Conservation (phyloP, 139 green algal species). For the Parachlorella kessleri region DNA sequence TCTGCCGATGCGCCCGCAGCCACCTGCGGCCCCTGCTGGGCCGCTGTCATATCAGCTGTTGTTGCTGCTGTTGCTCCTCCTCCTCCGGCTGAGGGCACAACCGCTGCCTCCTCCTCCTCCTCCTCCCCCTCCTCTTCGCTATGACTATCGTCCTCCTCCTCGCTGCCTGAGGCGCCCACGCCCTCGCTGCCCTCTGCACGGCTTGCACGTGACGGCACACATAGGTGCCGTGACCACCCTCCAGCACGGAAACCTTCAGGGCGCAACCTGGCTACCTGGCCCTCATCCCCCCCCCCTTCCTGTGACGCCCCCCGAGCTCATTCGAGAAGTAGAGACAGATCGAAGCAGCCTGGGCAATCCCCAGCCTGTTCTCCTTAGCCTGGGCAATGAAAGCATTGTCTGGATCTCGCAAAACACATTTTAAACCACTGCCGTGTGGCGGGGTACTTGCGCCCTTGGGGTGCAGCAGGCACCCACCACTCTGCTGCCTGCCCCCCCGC, state of each 20-base stretch:
- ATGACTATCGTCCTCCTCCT: slow-evolving; percentile 25
- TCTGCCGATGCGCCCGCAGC: slow-evolving; percentile 39
- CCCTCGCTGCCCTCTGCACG: slow-evolving; percentile 1
- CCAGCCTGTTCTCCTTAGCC: too few species aligned
- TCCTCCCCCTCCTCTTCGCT: slow-evolving; percentile 18
- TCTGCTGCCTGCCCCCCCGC: too few species aligned
- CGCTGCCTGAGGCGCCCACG: slow-evolving; percentile 11
- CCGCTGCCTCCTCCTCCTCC: slow-evolving; percentile 24
- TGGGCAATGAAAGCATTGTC: too few species aligned
- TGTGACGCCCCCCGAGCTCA: too few species aligned
- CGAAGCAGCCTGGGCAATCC: too few species aligned
- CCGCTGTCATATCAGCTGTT: neutral
- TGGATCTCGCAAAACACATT: too few species aligned
- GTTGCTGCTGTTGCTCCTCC: slow-evolving; percentile 3
- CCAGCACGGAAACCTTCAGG: too few species aligned
- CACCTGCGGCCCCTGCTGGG: neutral
- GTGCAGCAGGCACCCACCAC: too few species aligned
- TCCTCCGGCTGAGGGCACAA: neutral
- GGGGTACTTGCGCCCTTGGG: too few species aligned
- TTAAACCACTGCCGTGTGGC: too few species aligned
- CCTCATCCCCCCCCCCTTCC: slow-evolving; percentile 33
- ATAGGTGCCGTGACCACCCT: neutral
- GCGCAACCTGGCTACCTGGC: slow-evolving; percentile 12
- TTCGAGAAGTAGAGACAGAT: too few species aligned
- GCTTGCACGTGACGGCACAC: slow-evolving; percentile 4